A percentile compares a stretch with the other conserved stretches of the same genome.
phyloP scores from a whole-genome alignment of 108 stramenopile genomes.

The Skeletonema potamos region DNA sequence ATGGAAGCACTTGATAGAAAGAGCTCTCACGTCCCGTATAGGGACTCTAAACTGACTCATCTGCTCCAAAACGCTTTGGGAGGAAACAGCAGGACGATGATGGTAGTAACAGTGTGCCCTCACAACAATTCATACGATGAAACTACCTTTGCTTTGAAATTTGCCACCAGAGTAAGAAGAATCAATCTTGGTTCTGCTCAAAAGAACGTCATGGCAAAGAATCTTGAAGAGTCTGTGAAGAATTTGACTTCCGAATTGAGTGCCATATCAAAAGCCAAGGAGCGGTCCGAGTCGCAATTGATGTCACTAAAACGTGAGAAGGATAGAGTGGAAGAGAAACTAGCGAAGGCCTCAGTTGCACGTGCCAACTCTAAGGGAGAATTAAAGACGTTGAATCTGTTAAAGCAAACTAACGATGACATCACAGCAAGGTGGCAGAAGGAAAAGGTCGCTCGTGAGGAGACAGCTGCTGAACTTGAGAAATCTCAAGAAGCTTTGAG shows the following conservation, averaged over 20 bases:
- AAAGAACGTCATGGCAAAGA: slow-evolving; percentile 84
- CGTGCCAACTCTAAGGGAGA: slow-evolving; percentile 68
- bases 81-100: slow-evolving; percentile 94
- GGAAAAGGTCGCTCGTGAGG: slow-evolving; percentile 80
- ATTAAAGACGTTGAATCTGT: slow-evolving; percentile 70
- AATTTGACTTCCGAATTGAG: slow-evolving; percentile 79
- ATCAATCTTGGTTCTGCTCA: slow-evolving; percentile 90
- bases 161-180: slow-evolving; percentile 93
- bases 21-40: slow-evolving; percentile 91
- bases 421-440: slow-evolving; percentile 87
- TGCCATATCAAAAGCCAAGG: slow-evolving; percentile 72
- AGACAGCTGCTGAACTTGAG: slow-evolving; percentile 69
- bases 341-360: slow-evolving; percentile 53
- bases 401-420: slow-evolving; percentile 79
- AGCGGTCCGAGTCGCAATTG: slow-evolving; percentile 76
- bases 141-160: slow-evolving; percentile 95
- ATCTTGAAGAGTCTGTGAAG: slow-evolving; percentile 90
- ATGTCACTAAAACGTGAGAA: slow-evolving; percentile 76
- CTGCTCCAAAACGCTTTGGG: slow-evolving; percentile 95
- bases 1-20: slow-evolving; percentile 94
- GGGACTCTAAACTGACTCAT: slow-evolving; percentile 95
- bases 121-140: slow-evolving; percentile 88
- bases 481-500: slow-evolving; percentile 60
- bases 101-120: slow-evolving; percentile 96
- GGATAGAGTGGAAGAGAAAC: slow-evolving; percentile 75